These are phyloP conservation scores for Collybia sp. DNA, from an alignment of 768 basidiomycete genomes.

Conservation along the genomic window DNA sequence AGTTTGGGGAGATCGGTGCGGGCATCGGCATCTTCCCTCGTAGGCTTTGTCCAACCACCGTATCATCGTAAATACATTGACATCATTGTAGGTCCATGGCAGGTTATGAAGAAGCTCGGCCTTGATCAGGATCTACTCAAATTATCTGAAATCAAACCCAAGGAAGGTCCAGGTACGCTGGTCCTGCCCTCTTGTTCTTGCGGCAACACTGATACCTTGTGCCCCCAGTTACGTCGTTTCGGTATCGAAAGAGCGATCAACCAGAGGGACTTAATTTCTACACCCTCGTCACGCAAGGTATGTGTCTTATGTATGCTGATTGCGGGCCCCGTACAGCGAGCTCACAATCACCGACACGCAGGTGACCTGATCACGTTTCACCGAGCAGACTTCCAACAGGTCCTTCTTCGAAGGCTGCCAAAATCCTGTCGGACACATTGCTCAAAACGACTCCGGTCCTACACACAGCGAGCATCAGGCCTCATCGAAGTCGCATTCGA, in stretches of 20 bases:
- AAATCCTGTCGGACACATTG: slow-evolving; percentile 41
- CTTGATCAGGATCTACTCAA: slow-evolving; percentile 41
- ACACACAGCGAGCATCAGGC: slow-evolving; percentile 36
- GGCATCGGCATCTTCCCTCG: slow-evolving; percentile 55
- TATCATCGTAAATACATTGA: no score
- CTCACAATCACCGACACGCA: slow-evolving; percentile 15
- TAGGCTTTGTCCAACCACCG: slow-evolving; percentile 11
- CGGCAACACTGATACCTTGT: no score
- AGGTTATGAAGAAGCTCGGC: slow-evolving; percentile 38
- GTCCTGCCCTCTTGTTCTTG: no score
- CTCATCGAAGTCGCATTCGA: slow-evolving; percentile 50
- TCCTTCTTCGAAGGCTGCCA: slow-evolving; percentile 46
- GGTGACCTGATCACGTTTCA: slow-evolving; percentile 54
- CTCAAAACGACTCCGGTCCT: slow-evolving; percentile 56
- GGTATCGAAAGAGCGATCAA: slow-evolving; percentile 60
- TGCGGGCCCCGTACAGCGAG: slow-evolving; percentile 7
- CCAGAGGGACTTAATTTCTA: slow-evolving; percentile 48
- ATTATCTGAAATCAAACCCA: slow-evolving; percentile 28
- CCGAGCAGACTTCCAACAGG: slow-evolving; percentile 62
- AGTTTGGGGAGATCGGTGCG: slow-evolving; percentile 54
- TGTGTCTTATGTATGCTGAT: slow-evolving; percentile 6
- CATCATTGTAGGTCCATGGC: slow-evolving; percentile 37
- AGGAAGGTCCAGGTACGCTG: slow-evolving; percentile 35
- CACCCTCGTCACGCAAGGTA: slow-evolving; percentile 55
- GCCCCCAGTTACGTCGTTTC: slow-evolving; percentile 42